A percentile compares a stretch with the other conserved stretches of the same genome.
Evolutionary conservation across 257 asterid genomes (phyloP).

Genomic region (Paulownia fortunei): DNA sequence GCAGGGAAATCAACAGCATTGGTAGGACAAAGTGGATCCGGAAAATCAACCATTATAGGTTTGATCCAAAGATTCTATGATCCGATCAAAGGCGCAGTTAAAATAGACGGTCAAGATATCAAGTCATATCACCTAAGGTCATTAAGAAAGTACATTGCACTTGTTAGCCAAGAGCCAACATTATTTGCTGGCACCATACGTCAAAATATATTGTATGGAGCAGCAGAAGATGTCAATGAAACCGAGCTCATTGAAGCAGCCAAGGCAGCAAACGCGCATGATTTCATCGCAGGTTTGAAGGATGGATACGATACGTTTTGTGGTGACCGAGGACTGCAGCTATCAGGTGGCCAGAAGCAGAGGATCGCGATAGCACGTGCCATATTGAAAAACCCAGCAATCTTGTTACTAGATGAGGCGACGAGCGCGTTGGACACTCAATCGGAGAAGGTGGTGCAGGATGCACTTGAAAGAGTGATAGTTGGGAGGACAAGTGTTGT

Average conservation of each 20-base stretch:
- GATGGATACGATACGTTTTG: conserved; percentile 69
- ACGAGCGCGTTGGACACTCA: no score
- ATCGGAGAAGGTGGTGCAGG: no score
- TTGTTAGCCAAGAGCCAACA: conserved; percentile 76
- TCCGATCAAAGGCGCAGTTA: conserved; percentile 55
- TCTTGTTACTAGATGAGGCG: no score
- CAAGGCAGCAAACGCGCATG: conserved; percentile 74
- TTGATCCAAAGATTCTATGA: conserved; percentile 69
- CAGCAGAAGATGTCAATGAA: conserved; percentile 41
- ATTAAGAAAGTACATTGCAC: conserved; percentile 63
- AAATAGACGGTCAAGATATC: conserved; percentile 61
- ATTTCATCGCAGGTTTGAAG: conserved; percentile 59
- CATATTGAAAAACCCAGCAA: no score
- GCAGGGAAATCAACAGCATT: conserved; percentile 74
- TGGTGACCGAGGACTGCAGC: conserved; percentile 71
- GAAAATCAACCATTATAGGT: conserved; percentile 70
- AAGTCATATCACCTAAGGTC: conserved; percentile 54
- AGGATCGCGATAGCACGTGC: no score
- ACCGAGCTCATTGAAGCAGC: conserved; percentile 66
- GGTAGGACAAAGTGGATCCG: conserved; percentile 81
- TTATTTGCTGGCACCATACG: conserved; percentile 64
- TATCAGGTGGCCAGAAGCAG: conserved; percentile 85
- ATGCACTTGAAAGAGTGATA: no score
- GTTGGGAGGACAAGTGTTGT: no score
- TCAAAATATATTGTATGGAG: conserved; percentile 62